phyloP scores from a whole-genome alignment of 768 basidiomycete species.

The Xerocomellus amylosporus region DNA sequence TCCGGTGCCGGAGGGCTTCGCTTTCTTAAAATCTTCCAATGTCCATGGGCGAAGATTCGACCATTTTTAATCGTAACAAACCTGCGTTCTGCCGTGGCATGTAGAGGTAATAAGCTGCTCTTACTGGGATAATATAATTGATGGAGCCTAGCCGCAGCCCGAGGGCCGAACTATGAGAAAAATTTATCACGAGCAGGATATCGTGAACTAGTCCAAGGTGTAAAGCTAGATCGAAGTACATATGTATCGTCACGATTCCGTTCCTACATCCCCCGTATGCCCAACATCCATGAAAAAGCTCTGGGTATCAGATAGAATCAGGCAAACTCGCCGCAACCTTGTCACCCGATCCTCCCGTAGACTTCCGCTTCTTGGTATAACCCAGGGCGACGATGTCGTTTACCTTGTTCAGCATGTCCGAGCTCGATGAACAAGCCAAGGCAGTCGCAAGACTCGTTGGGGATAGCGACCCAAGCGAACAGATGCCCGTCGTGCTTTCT shows the following conservation, averaged over 20 bases:
- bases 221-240: conserved; percentile 3
- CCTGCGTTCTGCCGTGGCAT: too few species aligned
- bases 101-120: too few species aligned
- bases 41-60: too few species aligned
- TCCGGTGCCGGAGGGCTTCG: too few species aligned
- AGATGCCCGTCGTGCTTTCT: conserved; percentile 7
- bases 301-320: neutral
- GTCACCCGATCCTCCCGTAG: neutral
- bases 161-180: neutral
- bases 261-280: too few species aligned
- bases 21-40: too few species aligned
- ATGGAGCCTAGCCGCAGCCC: too few species aligned
- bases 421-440: conserved; percentile 22
- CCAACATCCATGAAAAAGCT: neutral
- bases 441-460: conserved; percentile 23
- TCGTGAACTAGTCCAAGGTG: neutral
- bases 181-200: neutral
- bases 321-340: neutral
- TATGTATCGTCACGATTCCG: neutral
- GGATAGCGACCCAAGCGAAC: conserved; percentile 20
- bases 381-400: conserved; percentile 38
- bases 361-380: conserved; percentile 26
- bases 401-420: conserved; percentile 32
- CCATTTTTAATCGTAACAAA: too few species aligned
- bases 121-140: too few species aligned